phyloP scores from a whole-genome alignment of 1,139 yeast genomes.

The Schwanniomyces etchellsii region DNA sequence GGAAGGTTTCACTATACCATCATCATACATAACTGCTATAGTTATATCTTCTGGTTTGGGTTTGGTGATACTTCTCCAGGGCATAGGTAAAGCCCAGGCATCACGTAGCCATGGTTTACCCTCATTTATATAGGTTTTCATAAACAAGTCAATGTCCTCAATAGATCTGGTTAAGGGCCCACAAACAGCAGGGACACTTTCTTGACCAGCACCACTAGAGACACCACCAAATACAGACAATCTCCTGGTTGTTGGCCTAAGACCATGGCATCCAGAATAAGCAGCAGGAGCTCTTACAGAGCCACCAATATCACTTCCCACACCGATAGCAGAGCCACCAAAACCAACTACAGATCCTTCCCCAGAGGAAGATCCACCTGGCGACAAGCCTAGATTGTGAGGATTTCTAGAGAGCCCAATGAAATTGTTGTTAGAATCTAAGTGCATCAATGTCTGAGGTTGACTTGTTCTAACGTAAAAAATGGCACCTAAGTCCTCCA shows the following conservation, averaged over 20 bases:
- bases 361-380: conserved; percentile 72
- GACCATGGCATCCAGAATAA: conserved; percentile 59
- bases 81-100: conserved; percentile 47
- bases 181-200: conserved; percentile 51
- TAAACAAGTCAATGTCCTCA: conserved; percentile 59
- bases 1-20: conserved; percentile 33
- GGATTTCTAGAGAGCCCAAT: conserved; percentile 37
- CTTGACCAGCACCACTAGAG: conserved; percentile 53
- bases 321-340: conserved; percentile 61
- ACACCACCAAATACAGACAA: conserved; percentile 47
- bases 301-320: conserved; percentile 80
- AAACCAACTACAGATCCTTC: conserved; percentile 67
- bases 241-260: conserved; percentile 65
- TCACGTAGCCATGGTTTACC: conserved; percentile 72
- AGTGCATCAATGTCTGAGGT: conserved; percentile 47
- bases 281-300: conserved; percentile 76
- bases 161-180: conserved; percentile 63
- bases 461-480: conserved; percentile 45
- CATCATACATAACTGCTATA: conserved; percentile 36
- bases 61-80: conserved; percentile 52
- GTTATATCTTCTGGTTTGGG: conserved; percentile 37
- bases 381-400: conserved; percentile 31
- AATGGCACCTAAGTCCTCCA: conserved; percentile 63
- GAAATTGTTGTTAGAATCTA: conserved; percentile 37
- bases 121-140: conserved; percentile 49